Evolutionary conservation across 1,284 basidiomycete species (phyloP).

Genomic region (Trametes hirsuta): DNA sequence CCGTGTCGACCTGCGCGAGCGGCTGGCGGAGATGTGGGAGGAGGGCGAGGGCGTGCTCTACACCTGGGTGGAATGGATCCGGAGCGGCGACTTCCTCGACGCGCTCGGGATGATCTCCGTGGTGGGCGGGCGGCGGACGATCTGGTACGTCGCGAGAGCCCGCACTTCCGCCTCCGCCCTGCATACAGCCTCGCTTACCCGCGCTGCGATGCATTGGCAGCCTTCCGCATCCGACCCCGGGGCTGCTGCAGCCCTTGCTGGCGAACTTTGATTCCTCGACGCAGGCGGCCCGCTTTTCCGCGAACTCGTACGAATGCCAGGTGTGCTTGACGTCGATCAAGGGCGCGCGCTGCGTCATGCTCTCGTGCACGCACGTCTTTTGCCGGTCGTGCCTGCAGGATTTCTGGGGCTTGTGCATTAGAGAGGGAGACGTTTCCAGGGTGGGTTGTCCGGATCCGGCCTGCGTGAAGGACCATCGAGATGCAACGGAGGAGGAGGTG

Average conservation of each 20-base stretch:
- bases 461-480: conserved; percentile 69
- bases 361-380: conserved; percentile 73
- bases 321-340: conserved; percentile 74
- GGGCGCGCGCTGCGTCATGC: conserved; percentile 66
- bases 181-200: neutral
- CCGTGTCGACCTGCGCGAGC: conserved; percentile 40
- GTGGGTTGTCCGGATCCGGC: conserved; percentile 76
- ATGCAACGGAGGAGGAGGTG: conserved; percentile 74
- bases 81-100: conserved; percentile 62
- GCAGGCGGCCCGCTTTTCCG: conserved; percentile 55
- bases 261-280: conserved; percentile 50
- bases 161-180: neutral
- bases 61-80: conserved; percentile 70
- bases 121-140: conserved; percentile 33
- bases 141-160: conserved; percentile 45
- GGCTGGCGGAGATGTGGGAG: conserved; percentile 59
- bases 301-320: conserved; percentile 64
- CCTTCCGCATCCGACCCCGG: conserved; percentile 58
- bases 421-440: conserved; percentile 68
- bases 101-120: conserved; percentile 37
- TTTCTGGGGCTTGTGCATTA: conserved; percentile 76
- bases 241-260: conserved; percentile 52
- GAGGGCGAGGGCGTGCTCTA: conserved; percentile 64
- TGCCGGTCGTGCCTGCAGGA: conserved; percentile 72
- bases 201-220: conserved; percentile 35